phyloP scores from a whole-genome alignment of 2,329 filamentous ascomycete genomes.

The Aureobasidium vineae region DNA sequence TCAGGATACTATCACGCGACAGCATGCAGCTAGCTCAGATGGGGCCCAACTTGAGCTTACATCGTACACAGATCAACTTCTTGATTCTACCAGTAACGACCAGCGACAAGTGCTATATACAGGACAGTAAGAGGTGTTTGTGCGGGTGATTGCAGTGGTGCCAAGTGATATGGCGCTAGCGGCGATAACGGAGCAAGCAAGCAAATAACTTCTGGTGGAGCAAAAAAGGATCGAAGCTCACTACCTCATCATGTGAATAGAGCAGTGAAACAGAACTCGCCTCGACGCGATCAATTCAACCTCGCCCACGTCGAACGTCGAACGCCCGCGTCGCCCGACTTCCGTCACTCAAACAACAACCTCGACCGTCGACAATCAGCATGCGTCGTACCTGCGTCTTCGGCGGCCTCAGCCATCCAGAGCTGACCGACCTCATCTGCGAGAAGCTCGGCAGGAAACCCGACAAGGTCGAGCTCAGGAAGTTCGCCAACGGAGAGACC shows the following conservation, averaged over 20 bases:
- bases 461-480: conserved; percentile 60
- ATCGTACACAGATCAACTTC: not conserved
- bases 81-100: too few species aligned
- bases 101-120: not conserved
- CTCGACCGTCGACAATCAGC: conserved; percentile 34
- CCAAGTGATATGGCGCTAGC: conserved; percentile 6
- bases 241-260: conserved; percentile 22
- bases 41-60: not conserved
- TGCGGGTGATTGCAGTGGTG: not conserved
- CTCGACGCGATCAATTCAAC: conserved; percentile 7
- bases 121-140: too few species aligned
- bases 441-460: conserved; percentile 62
- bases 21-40: not conserved
- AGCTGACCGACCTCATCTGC: conserved; percentile 63
- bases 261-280: conserved; percentile 17
- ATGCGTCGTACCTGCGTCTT: conserved; percentile 69
- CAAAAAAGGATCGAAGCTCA: not conserved
- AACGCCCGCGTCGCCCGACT: not conserved
- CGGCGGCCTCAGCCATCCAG: conserved; percentile 63
- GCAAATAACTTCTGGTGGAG: conserved; percentile 10
- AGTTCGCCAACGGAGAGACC: conserved; percentile 69
- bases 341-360: not conserved
- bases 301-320: not conserved
- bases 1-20: conserved; percentile 1
- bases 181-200: conserved; percentile 1